Base-by-base conservation (phyloP, 2,329 filamentous ascomycete genomes). In the Ascochyta rabiei region DNA sequence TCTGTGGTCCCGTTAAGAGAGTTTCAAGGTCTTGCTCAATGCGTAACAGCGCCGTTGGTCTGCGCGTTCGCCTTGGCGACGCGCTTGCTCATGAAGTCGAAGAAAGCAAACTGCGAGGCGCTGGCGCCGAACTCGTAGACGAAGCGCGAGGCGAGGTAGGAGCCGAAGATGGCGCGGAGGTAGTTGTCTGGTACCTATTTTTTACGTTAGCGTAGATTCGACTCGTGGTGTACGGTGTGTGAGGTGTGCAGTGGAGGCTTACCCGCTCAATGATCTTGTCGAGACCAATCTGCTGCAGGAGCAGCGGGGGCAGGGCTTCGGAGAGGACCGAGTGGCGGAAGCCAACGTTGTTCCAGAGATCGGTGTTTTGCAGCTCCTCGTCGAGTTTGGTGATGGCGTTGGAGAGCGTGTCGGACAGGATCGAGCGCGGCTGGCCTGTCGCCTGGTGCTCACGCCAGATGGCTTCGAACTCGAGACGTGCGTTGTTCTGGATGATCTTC, bases 101-200 rank as follows among this genome's bases (percentile, higher is more conserved):
- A 99, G 83, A 99, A 99, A 34, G 93, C 92, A 80, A 99, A 98
- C 71, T 97, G 93, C 80, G 89, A 95, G 5, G 95, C 93, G 63
- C 86, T 88, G 74, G 92, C 93, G 69, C 95, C 95, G 74, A 93
- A 95, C 75, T 96, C 87, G 76, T 99, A 99, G 35, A 99, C 91
- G 75, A 99, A 99, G 38, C 95, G 89, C 71, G 90, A 96, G 43
- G 95, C 93, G 64, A 99, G 82, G 78, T 93, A 97, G 74, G 90
- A 96, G 65, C 95, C 95, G 72, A 99, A 99, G 74, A 99, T 98
- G 62, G 93, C 89, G 63, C 92, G 86, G 60, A 99, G 85, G 74
- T 99, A 99, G 65, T 87, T 89, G 59, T 96, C 91, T 0, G 95
- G 95, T 19, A 99, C 86, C 85, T 87, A 26, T 37, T 56, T 42